Conservation (phyloP, 2,329 filamentous ascomycete genomes). For the Harringtonia aguacate region DNA sequence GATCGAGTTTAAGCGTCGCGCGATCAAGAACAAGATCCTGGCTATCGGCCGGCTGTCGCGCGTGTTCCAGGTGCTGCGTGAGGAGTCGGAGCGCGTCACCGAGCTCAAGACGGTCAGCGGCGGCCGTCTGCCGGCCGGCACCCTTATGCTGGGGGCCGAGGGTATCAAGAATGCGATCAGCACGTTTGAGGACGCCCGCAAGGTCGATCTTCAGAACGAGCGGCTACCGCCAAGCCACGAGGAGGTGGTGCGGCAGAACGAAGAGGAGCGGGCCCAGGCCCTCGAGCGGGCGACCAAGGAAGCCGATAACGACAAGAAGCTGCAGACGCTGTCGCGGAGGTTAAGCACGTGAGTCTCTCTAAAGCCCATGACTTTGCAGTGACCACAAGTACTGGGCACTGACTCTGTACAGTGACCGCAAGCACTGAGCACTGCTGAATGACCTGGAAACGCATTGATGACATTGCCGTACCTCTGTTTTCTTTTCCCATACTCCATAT, state of each 20-base stretch:
- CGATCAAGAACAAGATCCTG: slow-evolving; percentile 99
- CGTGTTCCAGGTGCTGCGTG: slow-evolving; percentile 95
- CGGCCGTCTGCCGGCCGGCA: slow-evolving; percentile 84
- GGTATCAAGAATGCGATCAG: slow-evolving; percentile 98
- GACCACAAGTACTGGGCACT: not conserved
- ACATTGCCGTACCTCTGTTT: not conserved
- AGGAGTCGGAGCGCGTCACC: slow-evolving; percentile 93
- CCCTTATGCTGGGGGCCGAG: slow-evolving; percentile 94
- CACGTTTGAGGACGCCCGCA: slow-evolving; percentile 91
- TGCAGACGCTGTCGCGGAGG: slow-evolving; percentile 78
- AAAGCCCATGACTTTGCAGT: no score
- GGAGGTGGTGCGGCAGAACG: slow-evolving; percentile 74
- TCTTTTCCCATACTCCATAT: not conserved
- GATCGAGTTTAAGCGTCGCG: slow-evolving; percentile 86
- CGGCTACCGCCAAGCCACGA: slow-evolving; percentile 84
- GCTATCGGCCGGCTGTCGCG: slow-evolving; percentile 93
- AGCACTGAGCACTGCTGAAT: not conserved
- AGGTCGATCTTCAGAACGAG: slow-evolving; percentile 96
- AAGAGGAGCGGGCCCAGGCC: slow-evolving; percentile 71
- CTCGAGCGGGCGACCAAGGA: slow-evolving; percentile 78
- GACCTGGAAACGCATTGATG: not conserved
- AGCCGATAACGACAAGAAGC: slow-evolving; percentile 81
- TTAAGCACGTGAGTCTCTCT: slow-evolving; percentile 98
- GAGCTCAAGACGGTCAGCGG: slow-evolving; percentile 96
- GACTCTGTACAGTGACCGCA: not conserved